phyloP scores from a whole-genome alignment of 2,329 filamentous ascomycete species.

The Nannizzia gypsea region DNA sequence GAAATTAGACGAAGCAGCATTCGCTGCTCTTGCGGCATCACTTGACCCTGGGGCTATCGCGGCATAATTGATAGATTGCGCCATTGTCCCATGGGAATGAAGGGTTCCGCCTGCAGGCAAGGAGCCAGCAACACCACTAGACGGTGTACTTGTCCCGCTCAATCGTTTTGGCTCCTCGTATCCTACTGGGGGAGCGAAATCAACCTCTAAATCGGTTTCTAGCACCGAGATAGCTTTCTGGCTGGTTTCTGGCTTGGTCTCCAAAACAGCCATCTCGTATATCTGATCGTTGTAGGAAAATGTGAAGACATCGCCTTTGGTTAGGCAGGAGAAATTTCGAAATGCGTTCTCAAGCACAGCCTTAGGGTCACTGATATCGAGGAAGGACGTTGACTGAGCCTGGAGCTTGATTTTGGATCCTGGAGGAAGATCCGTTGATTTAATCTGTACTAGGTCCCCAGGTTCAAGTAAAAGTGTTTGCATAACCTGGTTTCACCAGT shows the following conservation, averaged over 20 bases:
- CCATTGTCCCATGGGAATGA: slow-evolving; percentile 85
- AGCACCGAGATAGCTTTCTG: slow-evolving; percentile 83
- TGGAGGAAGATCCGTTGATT: slow-evolving; percentile 82
- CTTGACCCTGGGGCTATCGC: slow-evolving; percentile 71
- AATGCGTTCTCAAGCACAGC: slow-evolving; percentile 95
- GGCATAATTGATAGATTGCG: slow-evolving; percentile 92
- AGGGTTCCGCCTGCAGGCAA: slow-evolving; percentile 61
- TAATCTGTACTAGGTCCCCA: slow-evolving; percentile 88
- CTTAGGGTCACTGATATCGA: slow-evolving; percentile 94
- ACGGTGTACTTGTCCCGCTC: slow-evolving; percentile 79
- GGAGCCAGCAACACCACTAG: slow-evolving; percentile 43
- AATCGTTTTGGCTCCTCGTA: slow-evolving; percentile 74
- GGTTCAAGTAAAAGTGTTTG: slow-evolving; percentile 77
- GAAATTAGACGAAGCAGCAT: slow-evolving; percentile 64
- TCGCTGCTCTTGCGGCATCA: slow-evolving; percentile 50
- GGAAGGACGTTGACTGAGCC: slow-evolving; percentile 82
- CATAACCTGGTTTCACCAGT: slow-evolving; percentile 62
- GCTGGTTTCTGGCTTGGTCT: slow-evolving; percentile 74
- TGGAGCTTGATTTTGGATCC: slow-evolving; percentile 93
- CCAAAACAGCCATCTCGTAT: slow-evolving; percentile 85
- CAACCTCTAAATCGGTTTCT: slow-evolving; percentile 91
- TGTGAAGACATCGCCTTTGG: slow-evolving; percentile 87
- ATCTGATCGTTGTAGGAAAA: slow-evolving; percentile 93
- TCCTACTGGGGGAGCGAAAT: slow-evolving; percentile 86
- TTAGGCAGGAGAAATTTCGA: slow-evolving; percentile 86